Base-by-base conservation (phyloP, 495 filamentous ascomycete genomes). In the Penicillium angulare region DNA sequence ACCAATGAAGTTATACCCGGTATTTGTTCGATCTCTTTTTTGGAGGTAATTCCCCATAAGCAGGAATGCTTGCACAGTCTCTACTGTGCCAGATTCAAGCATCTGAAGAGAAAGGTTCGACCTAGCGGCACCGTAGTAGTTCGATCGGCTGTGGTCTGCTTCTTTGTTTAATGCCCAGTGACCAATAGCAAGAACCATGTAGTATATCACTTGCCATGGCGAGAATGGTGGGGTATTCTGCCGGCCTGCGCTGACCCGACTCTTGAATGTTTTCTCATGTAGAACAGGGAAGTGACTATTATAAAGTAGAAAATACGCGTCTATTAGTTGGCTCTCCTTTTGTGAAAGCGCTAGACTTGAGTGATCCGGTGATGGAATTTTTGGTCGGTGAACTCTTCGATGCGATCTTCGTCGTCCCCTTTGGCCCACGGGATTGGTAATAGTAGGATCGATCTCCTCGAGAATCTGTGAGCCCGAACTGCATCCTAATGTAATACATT, bases 1-100 rank as follows among this genome's bases (percentile, higher is more conserved):
- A 5, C 75, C 74, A 16, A 59, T 54, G 16, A 50, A 63, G 42
- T 63, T 63, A 39, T 63, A 63, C 2, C 60, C 56, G 0, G 60
- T 63, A 26, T 63, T 63, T 16, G 60, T 54, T 2, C 56, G 43
- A 43, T 63, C 53, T 9, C 52, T 52, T 20, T 55, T 59, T n/a
- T 63, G 60, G 3, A 63, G 53, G 20, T 60, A 57, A 22, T 63
- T 59, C 0, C 60, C 62, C 58, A 60, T 57, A 7, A 65, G 33
- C 9, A 65, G 31, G 45, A 61, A 65, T 0, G 53, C 56, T 42
- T 65, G 62, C 9, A 65, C 58, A 3, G 47, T 57, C 13, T 53
- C 47, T 12, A 65, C 50, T 1, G 23, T 60, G 0, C 62, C 62
- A 2, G 58, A 59, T 31, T 65, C 62, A 36, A 65, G 42, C 62